Base-by-base conservation (phyloP, 1,284 basidiomycete genomes). In the Naganishia sp. region DNA sequence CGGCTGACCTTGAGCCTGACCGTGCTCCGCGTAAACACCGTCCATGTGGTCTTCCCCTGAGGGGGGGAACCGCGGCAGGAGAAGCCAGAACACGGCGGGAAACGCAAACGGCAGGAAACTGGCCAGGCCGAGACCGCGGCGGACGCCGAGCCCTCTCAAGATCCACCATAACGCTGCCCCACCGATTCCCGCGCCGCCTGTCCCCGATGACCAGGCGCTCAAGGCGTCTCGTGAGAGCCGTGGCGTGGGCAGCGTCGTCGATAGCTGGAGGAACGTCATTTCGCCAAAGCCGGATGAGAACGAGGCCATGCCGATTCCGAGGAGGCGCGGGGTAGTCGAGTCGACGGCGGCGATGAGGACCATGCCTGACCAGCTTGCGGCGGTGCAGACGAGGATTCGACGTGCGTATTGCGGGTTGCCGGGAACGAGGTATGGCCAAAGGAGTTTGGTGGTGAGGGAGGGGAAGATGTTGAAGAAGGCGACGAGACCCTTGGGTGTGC, bases 101-200 rank as follows among this genome's bases (percentile, higher is more conserved):
- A 70, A 67, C 7, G 63, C 62, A 9, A 67, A 41, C 9, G 69
- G 71, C 9, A 70, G 45, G 35, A 79, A 73, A 28, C 75, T 79
- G 7, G 90, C 92, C 18, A 94, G 75, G 0, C 90, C 89, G 25
- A 99, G 86, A 0, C 94, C 96, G 7, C 81, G 75, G 56, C 86
- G 85, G 6, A 99, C 92, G 15, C 95, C 95, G 1, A 96, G 79
- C 0, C 87, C 86, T 42, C 96, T 84, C 0, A 98, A 82, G 70
- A 93, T 83, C 95, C 95, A 98, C 95, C 95, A 99, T 6, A 96
- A 77, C 46, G 89, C 88, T 0, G 95, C 94, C 6, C 95, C 96
- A 0, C 90, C 88, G 5, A 98, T 84, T 0, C 95, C 95, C 0
- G 95, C 95, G 1, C 90, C 92, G 1, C 95, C 95, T 0, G 95